phyloP scores from a whole-genome alignment of 2,329 filamentous ascomycete species.

The Pezicula carpinea region DNA sequence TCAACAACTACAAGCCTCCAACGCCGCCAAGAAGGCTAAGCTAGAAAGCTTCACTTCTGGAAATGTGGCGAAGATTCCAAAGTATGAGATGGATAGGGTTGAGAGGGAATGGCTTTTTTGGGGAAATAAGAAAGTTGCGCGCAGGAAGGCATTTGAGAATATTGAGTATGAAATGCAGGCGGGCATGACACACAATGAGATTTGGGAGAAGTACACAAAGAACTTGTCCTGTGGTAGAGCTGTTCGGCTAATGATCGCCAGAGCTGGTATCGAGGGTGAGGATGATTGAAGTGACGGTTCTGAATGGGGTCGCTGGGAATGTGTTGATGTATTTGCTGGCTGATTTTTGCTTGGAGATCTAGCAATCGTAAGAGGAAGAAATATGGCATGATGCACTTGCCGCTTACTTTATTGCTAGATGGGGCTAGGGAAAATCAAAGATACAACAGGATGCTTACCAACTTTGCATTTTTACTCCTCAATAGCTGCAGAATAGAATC shows the following conservation, averaged over 20 bases:
- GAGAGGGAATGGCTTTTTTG: slow-evolving; percentile 42
- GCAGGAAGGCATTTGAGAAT: slow-evolving; percentile 26
- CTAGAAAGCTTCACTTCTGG: slow-evolving; percentile 36
- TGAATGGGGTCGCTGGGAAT: background rate
- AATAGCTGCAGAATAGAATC: no score
- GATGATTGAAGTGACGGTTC: background rate
- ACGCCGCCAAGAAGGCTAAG: slow-evolving; percentile 32
- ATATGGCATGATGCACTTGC: background rate
- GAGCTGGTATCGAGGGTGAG: background rate
- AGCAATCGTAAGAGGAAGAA: background rate
- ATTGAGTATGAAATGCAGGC: slow-evolving; percentile 39
- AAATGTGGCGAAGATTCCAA: slow-evolving; percentile 38
- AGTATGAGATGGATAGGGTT: slow-evolving; percentile 41
- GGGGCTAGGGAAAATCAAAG: no score
- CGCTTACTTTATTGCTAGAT: no score
- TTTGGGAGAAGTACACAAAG: slow-evolving; percentile 36
- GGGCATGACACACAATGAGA: slow-evolving; percentile 39
- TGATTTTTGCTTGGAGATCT: background rate
- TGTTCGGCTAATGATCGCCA: background rate
- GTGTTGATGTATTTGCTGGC: background rate
- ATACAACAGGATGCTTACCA: no score
- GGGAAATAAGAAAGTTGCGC: slow-evolving; percentile 26
- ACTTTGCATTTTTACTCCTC: no score
- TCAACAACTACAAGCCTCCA: slow-evolving; percentile 38
- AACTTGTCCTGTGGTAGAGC: background rate